These are phyloP conservation scores for Viola pubescens DNA, from an alignment of 441 rosid genomes.

Conservation along the genomic window DNA sequence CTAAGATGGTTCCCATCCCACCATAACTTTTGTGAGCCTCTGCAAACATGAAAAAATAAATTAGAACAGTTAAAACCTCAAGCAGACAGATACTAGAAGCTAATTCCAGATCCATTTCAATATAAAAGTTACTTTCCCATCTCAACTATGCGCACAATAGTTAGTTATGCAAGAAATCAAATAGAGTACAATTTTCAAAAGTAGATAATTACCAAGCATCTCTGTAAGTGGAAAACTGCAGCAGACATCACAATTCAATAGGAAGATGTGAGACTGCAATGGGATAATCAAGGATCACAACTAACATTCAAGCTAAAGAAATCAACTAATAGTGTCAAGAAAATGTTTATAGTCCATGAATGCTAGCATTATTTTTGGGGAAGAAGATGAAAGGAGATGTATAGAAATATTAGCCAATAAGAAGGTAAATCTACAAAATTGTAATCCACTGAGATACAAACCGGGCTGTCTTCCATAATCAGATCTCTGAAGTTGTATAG, in stretches of 20 bases:
- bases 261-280: constrained; percentile 63
- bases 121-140: no score
- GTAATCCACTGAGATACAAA: constrained; percentile 17
- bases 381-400: neutral
- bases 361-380: neutral
- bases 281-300: neutral
- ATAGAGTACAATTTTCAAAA: constrained; percentile 3
- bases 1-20: constrained; percentile 82
- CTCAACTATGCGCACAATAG: neutral
- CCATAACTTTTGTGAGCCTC: constrained; percentile 73
- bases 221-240: constrained; percentile 76
- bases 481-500: constrained; percentile 65
- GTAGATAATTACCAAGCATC: constrained; percentile 54
- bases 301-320: neutral
- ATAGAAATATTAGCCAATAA: neutral
- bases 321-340: neutral
- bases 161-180: neutral
- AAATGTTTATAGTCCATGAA: neutral
- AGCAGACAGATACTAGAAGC: neutral
- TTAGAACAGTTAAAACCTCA: constrained; percentile 4
- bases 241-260: constrained; percentile 84
- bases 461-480: constrained; percentile 83
- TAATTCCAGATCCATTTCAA: neutral
- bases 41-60: constrained; percentile 21
- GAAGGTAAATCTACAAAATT: neutral